phyloP scores from a whole-genome alignment of 305 asterid species.

The Fraxinus angustifolia region DNA sequence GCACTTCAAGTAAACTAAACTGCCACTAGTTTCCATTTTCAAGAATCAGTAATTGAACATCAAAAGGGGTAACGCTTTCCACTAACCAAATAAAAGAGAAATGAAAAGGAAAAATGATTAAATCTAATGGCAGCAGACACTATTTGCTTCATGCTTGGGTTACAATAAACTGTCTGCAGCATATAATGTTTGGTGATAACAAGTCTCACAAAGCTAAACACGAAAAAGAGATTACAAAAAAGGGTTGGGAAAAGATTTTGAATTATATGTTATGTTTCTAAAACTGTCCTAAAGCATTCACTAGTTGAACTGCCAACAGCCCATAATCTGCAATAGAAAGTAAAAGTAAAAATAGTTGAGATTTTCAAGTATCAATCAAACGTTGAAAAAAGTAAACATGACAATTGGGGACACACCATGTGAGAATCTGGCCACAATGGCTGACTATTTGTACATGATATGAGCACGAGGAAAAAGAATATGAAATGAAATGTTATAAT shows the following conservation, averaged over 20 bases:
- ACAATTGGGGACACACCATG: slow-evolving; percentile 8
- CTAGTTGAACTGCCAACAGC: slow-evolving; percentile 11
- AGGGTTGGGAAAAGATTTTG: not conserved
- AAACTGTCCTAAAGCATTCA: slow-evolving; percentile 13
- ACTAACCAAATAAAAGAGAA: not conserved
- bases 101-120: not conserved
- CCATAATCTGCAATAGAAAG: slow-evolving; percentile 11
- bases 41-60: not conserved
- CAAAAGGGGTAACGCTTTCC: not conserved
- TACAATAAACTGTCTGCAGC: not conserved
- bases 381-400: not conserved
- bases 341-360: slow-evolving; percentile 8
- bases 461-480: slow-evolving; percentile 9
- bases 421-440: slow-evolving; percentile 5
- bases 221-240: not conserved
- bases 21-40: not conserved
- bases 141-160: not conserved
- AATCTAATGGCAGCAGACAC: not conserved
- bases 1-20: not conserved
- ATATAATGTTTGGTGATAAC: not conserved
- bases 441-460: slow-evolving; percentile 14
- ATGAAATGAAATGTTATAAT: slow-evolving; percentile 17
- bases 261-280: slow-evolving; percentile 13
- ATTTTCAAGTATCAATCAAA: not conserved
- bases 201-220: not conserved